Base-by-base conservation (phyloP, 768 basidiomycete species). In the Postia placenta region DNA sequence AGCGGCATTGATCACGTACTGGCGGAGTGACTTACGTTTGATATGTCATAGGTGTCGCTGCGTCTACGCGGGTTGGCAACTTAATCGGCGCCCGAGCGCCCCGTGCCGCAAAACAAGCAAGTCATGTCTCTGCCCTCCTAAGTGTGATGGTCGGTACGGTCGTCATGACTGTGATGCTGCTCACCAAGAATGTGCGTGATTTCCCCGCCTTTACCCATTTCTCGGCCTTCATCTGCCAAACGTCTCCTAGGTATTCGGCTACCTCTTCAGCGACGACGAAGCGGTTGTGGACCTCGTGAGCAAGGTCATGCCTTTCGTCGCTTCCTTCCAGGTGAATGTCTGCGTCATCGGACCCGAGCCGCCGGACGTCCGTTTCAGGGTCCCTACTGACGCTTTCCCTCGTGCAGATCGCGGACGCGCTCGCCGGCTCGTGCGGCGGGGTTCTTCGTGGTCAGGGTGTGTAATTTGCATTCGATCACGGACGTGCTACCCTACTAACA, bases 61-160 rank as follows among this genome's bases (percentile, higher is more conserved):
- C 85, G 3, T 86, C 85, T 15, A 78, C 81, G 11, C 78, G 83
- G 14, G 75, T 90, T 5, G 87, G 87, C 23, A 86, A 87, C 60
- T 69, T 84, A 38, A 81, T 88, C 33, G 87, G 87, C 9, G 68
- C 76, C 14, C 72, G 73, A 28, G 73, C 74, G 5, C 71, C 79
- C 2, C 38, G 51, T 0, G 75, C 74, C 26, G 83, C 85, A 5
- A 79, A 76, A 49, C 64, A 69, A 26, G 74, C 79, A 1, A 80
- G 81, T 4, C 81, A 86, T 53, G 77, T 80, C 1, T 75, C 82
- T 2, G 83, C 85, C 2, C 55, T 85, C 1, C 56, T 85, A 11
- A 85, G 85, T 51, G 78, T 86, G 4, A 52, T 82, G 12, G 68
- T 80, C 0, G 85, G 85, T 1, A 51, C 64, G 4, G 44, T 72